Percentiles rank a stretch among this genome's conserved stretches.
phyloP scores from a whole-genome alignment of 225 moss, liverwort and hornwort genomes.

The Polytrichum commune region DNA sequence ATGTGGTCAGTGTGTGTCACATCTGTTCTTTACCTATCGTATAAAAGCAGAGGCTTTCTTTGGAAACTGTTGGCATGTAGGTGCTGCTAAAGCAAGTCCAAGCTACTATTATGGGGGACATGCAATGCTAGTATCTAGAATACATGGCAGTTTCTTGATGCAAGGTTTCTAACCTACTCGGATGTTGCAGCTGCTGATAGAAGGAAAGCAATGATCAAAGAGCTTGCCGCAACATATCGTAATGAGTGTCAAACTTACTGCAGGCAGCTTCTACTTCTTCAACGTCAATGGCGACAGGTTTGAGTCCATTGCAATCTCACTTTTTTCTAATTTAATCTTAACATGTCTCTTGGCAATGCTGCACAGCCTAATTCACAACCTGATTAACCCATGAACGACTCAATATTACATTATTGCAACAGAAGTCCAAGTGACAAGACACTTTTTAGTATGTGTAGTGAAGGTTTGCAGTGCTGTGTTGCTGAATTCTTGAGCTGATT shows the following conservation, averaged over 20 bases:
- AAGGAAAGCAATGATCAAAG: slow-evolving; percentile 69
- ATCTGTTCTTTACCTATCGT: no score
- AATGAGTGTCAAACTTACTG: slow-evolving; percentile 66
- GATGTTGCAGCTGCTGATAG: slow-evolving; percentile 50
- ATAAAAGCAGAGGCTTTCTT: no score
- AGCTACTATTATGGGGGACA: neutral
- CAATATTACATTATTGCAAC: no score
- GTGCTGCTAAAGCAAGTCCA: neutral
- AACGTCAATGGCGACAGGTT: slow-evolving; percentile 76
- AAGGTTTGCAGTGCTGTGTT: no score
- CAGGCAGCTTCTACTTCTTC: slow-evolving; percentile 66
- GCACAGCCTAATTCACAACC: no score
- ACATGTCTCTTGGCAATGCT: no score
- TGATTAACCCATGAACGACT: no score
- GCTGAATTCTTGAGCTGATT: no score
- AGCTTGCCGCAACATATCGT: slow-evolving; percentile 60
- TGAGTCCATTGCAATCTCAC: slow-evolving; percentile 14
- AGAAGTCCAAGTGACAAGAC: no score
- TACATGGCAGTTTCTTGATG: no score
- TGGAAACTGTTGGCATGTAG: neutral
- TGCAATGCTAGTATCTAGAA: neutral
- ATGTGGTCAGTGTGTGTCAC: no score
- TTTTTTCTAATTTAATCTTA: neutral
- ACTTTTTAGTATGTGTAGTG: no score
- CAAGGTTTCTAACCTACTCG: neutral